Percentiles rank a stretch among this genome's conserved stretches.
These are phyloP conservation scores for Suhomyces kilbournensis DNA, from an alignment of 805 yeast genomes.

Conservation along the genomic window DNA sequence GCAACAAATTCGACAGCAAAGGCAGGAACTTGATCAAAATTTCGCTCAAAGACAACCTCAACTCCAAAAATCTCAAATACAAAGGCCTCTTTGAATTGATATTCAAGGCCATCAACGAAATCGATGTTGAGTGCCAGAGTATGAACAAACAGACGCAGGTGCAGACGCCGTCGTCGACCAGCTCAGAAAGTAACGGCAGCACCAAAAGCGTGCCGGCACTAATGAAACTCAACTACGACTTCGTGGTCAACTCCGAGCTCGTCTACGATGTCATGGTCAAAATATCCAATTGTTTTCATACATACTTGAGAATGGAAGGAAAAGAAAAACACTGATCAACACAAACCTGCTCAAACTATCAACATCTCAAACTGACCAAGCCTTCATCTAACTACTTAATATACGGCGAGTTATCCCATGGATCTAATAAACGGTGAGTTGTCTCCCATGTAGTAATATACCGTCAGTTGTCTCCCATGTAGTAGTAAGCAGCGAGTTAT, in stretches of 20 bases:
- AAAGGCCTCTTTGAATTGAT: conserved; percentile 38
- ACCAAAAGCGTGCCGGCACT: conserved; percentile 6
- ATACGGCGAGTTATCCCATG: not conserved
- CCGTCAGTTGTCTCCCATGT: no score
- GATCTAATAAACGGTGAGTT: no score
- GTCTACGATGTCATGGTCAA: conserved; percentile 30
- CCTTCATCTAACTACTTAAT: not conserved
- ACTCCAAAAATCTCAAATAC: conserved; percentile 34
- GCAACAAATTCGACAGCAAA: conserved; percentile 28
- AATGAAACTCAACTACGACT: conserved; percentile 39
- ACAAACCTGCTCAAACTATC: no score
- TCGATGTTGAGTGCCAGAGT: conserved; percentile 14
- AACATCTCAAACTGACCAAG: not conserved
- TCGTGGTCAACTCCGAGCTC: conserved; percentile 25
- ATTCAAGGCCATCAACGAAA: conserved; percentile 23
- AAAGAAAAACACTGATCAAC: not conserved
- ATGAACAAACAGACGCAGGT: conserved; percentile 4
- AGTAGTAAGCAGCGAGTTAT: not conserved
- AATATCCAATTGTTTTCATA: conserved; percentile 27
- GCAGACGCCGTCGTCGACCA: conserved; percentile 8
- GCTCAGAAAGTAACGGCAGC: not conserved
- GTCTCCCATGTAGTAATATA: no score
- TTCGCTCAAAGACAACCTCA: conserved; percentile 37
- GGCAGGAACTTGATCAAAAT: conserved; percentile 22
- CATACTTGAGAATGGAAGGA: conserved; percentile 10